phyloP scores from a whole-genome alignment of 2,329 filamentous ascomycete genomes.

The Fusarium citri region DNA sequence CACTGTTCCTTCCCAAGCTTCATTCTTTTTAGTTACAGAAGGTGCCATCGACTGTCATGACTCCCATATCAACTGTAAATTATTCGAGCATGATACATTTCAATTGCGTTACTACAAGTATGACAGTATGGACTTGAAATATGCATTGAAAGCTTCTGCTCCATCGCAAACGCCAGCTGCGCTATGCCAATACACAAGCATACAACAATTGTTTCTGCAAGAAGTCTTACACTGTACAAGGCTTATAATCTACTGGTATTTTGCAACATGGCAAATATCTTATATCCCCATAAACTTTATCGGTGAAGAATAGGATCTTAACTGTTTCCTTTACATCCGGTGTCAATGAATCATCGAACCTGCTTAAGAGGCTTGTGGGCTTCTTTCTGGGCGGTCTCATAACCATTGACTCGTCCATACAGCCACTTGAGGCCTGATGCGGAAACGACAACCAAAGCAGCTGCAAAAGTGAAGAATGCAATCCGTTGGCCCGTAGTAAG shows the following conservation, averaged over 20 bases:
- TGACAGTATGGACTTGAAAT: not conserved
- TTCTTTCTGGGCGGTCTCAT: conserved; percentile 51
- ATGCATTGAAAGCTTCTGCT: not conserved
- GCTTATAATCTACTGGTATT: not conserved
- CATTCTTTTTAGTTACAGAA: not conserved
- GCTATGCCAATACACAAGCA: not conserved
- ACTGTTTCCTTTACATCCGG: not conserved
- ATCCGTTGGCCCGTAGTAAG: conserved; percentile 74
- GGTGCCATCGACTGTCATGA: not conserved
- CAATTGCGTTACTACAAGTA: not conserved
- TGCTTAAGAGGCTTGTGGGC: conserved; percentile 50
- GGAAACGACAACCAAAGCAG: conserved; percentile 76
- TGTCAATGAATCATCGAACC: conserved; percentile 37
- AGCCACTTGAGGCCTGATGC: conserved; percentile 76
- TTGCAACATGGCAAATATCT: not conserved
- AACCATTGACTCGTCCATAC: conserved; percentile 75
- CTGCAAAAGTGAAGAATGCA: conserved; percentile 76
- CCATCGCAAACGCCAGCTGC: not conserved
- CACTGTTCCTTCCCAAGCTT: not conserved
- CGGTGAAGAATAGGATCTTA: no score
- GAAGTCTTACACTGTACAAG: not conserved
- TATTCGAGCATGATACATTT: not conserved
- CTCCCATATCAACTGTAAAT: not conserved
- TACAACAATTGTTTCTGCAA: not conserved
- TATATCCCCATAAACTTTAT: not conserved